These are phyloP conservation scores for Pleurotus ostreatus DNA, from an alignment of 768 basidiomycete species.

Conservation along the genomic window DNA sequence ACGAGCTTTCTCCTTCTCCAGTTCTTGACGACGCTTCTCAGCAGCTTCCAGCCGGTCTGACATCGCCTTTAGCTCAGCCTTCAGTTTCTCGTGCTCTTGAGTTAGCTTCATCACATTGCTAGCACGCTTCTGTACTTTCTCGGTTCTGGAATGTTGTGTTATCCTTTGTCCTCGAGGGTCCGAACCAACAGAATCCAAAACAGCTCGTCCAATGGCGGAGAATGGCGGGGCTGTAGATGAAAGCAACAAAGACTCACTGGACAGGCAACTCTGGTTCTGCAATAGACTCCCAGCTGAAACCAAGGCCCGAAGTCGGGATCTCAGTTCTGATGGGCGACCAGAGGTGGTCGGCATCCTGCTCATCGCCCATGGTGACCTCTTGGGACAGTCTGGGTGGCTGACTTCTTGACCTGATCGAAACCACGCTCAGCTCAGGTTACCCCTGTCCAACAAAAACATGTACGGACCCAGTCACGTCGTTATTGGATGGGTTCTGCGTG, in stretches of 20 bases:
- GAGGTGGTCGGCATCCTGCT: conserved; percentile 15
- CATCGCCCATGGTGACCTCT: conserved; percentile 15
- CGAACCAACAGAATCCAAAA: background rate
- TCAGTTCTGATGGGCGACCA: conserved; percentile 37
- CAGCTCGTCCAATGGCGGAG: background rate
- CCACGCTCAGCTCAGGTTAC: background rate
- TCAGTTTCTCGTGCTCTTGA: conserved; percentile 76
- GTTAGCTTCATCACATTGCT: conserved; percentile 75
- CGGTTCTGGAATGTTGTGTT: conserved; percentile 29
- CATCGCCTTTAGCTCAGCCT: conserved; percentile 73
- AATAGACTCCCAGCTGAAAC: conserved; percentile 39
- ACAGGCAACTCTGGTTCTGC: conserved; percentile 18
- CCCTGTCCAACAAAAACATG: conserved; percentile 11
- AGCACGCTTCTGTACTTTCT: conserved; percentile 63
- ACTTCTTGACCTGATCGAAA: conserved; percentile 5
- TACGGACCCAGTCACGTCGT: conserved; percentile 30
- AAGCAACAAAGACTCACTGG: conserved; percentile 41
- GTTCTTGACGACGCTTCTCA: conserved; percentile 55
- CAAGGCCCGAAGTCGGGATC: conserved; percentile 45
- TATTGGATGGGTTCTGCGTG: conserved; percentile 10
- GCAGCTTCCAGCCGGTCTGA: conserved; percentile 70
- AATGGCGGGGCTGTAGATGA: conserved; percentile 1
- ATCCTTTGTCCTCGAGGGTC: conserved; percentile 13
- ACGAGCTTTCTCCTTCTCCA: conserved; percentile 21
- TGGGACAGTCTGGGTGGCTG: background rate